Evolutionary conservation across 768 basidiomycete species (phyloP), one percentile per base, ranked within the genome.

Genomic region (Stropharia rugosoannulata): DNA sequence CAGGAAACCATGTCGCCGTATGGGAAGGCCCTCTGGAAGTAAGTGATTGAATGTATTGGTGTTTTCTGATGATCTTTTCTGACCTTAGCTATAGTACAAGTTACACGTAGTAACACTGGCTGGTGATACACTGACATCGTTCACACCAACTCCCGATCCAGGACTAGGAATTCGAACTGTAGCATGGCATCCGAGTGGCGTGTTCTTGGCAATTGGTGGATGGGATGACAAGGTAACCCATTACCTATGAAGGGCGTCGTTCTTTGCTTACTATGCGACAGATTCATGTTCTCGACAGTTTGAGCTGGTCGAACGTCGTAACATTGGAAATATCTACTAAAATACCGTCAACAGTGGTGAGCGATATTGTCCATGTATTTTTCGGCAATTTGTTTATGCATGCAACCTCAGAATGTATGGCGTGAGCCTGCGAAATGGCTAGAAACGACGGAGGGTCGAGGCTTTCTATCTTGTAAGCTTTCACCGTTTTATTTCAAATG

Each of bases 11-110:
- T 68, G 60, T 94, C 38, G 90, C 90, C 3, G 76, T 89, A 0
- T 95, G 91, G 91, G 92, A 95, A 68, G 86, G 89, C 1, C 80
- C 87, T 9, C 70, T 93, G n/a, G 90, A 95, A 77, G 92, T 90
- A 59, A 25, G 75, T 64, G 41, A 22, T 15, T 7, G 16, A 35
- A 5, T 22, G 16, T n/a, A 25, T 22, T 18, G 32, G n/a, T 19
- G n/a, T 25, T 41, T 12, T 37, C 12, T 41, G 10, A 40, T 29
- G 15, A 22, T 22, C n/a, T 51, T 44, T 11, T 19, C 49, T 42
- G 55, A 54, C 40, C 38, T 49, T 57, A 16, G 44, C 29, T 53
- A 16, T 59, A 94, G 93, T 93, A 89, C 70, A 93, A 89, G 66
- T 70, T 95, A 11, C 76, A 83, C 68, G 74, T 94, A 13, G 63